Conservation (phyloP, 495 filamentous ascomycete species). For the Tuber indicum region DNA sequence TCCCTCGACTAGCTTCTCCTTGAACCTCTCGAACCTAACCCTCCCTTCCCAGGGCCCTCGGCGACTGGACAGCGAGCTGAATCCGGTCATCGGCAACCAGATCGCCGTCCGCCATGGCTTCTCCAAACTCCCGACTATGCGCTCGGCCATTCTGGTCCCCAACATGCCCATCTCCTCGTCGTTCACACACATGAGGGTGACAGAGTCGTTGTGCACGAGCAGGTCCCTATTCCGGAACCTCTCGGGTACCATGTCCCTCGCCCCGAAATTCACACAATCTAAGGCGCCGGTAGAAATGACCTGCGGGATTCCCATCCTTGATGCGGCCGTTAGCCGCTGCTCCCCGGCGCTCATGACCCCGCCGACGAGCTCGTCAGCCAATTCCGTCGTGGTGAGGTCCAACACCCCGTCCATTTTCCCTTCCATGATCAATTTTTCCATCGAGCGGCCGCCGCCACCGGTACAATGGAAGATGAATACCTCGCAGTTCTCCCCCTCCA, state of each 20-base stretch:
- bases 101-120: slow-evolving; percentile 48
- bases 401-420: slow-evolving; percentile 55
- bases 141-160: slow-evolving; percentile 51
- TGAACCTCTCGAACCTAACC: slow-evolving; percentile 46
- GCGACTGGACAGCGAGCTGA: not conserved
- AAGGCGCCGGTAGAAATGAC: slow-evolving; percentile 59
- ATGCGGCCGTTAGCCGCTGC: slow-evolving; percentile 51
- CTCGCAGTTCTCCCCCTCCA: slow-evolving; percentile 49
- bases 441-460: slow-evolving; percentile 57
- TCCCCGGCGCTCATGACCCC: slow-evolving; percentile 56
- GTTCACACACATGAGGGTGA: slow-evolving; percentile 59
- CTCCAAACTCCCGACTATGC: slow-evolving; percentile 44
- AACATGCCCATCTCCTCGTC: slow-evolving; percentile 51
- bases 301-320: slow-evolving; percentile 53
- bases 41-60: slow-evolving; percentile 45
- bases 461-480: slow-evolving; percentile 65
- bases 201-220: slow-evolving; percentile 58
- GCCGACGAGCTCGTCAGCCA: slow-evolving; percentile 57
- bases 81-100: slow-evolving; percentile 48
- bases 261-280: slow-evolving; percentile 67
- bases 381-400: slow-evolving; percentile 64
- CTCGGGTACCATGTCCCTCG: slow-evolving; percentile 50
- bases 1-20: slow-evolving; percentile 46
- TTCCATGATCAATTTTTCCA: slow-evolving; percentile 58
- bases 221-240: slow-evolving; percentile 47